These are phyloP conservation scores for Beauveria scarabaeidicola DNA, from an alignment of 2,329 filamentous ascomycete species.

Conservation along the genomic window DNA sequence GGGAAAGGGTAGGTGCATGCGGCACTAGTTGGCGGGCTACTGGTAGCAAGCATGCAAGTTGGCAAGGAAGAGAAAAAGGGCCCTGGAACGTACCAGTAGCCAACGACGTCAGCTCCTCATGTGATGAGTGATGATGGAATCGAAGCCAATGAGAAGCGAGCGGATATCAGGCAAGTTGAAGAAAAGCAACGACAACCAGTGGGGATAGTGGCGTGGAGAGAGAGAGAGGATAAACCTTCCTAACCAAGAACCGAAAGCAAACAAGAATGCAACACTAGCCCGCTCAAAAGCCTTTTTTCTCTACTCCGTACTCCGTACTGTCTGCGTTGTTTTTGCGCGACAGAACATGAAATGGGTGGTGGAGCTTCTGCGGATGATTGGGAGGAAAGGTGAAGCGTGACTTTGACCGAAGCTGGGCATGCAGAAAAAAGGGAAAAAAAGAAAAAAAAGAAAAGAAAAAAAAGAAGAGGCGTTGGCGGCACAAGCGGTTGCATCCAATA, in stretches of 20 bases:
- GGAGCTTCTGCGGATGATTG: neutral
- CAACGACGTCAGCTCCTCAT: neutral
- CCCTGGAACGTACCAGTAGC: neutral
- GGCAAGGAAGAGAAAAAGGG: neutral
- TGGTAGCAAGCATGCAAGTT: no score
- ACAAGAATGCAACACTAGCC: neutral
- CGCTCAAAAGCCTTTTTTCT: neutral
- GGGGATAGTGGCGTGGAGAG: neutral
- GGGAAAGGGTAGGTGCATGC: neutral
- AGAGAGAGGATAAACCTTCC: conserved; percentile 1
- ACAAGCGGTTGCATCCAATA: conserved; percentile 7
- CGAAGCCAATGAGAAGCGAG: conserved; percentile 2
- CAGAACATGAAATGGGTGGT: neutral
- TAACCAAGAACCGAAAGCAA: neutral
- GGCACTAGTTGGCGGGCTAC: neutral
- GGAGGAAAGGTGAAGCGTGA: conserved; percentile 8
- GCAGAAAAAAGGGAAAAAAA: neutral
- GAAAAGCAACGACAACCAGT: neutral
- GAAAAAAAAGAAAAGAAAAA: neutral
- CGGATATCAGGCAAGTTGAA: neutral
- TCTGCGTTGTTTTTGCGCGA: neutral
- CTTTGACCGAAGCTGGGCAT: neutral
- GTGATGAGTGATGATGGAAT: conserved; percentile 1
- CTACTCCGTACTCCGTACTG: neutral
- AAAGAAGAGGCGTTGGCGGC: neutral